Evolutionary conservation across 371 early-diverging fungal genomes (phyloP).

Genomic region (Mortierella sp.): DNA sequence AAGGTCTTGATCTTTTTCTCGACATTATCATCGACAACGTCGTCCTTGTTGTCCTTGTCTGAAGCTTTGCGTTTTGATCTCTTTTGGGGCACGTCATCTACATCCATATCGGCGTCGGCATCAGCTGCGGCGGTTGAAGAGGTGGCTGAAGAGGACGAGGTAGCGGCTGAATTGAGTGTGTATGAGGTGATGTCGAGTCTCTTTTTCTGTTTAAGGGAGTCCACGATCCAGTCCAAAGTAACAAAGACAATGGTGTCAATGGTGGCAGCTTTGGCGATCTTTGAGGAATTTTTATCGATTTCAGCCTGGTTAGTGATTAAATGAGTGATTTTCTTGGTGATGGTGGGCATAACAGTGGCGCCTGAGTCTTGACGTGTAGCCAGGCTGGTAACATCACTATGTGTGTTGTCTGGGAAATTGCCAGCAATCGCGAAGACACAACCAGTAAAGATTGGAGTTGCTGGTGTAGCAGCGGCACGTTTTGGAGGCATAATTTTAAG

Average conservation of each 20-base stretch:
- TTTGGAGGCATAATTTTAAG: constrained; percentile 44
- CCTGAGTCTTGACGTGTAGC: constrained; percentile 13
- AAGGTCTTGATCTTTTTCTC: constrained; percentile 47
- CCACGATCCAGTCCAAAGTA: constrained; percentile 54
- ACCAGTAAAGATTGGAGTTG: constrained; percentile 28
- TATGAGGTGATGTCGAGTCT: constrained; percentile 33
- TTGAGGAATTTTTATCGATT: constrained; percentile 30
- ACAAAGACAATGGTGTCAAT: constrained; percentile 45
- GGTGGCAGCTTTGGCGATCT: constrained; percentile 37
- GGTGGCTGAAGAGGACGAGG: neutral
- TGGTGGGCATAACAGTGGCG: constrained; percentile 12
- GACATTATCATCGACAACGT: constrained; percentile 20
- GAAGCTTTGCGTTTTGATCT: constrained; percentile 39
- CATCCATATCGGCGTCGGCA: neutral
- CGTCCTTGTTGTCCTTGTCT: constrained; percentile 17
- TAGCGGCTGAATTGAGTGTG: constrained; percentile 6
- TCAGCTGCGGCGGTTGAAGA: constrained; percentile 7
- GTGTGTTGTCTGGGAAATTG: constrained; percentile 8
- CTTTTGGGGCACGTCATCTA: neutral
- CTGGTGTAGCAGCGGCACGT: constrained; percentile 20
- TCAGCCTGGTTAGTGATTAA: constrained; percentile 51
- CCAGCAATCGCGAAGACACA: constrained; percentile 39
- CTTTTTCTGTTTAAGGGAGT: constrained; percentile 52
- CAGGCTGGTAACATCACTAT: constrained; percentile 16
- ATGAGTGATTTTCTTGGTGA: constrained; percentile 54